Percentiles rank a stretch among this genome's conserved stretches.
phyloP scores from a whole-genome alignment of 2,329 filamentous ascomycete species.

The Macrophomina tecta region DNA sequence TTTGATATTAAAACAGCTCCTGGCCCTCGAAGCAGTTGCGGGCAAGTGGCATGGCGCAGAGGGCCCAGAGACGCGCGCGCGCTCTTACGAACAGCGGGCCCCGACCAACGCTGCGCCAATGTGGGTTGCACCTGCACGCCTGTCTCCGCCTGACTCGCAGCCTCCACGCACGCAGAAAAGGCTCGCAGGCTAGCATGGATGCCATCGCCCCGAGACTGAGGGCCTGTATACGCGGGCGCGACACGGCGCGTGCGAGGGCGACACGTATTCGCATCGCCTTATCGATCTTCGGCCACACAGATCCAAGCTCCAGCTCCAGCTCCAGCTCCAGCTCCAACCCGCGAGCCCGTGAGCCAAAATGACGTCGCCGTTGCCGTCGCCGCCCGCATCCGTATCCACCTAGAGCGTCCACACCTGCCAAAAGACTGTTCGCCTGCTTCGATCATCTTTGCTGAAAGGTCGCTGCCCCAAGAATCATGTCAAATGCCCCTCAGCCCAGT shows the following conservation, averaged over 20 bases:
- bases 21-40: not conserved
- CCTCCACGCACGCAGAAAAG: not conserved
- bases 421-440: not conserved
- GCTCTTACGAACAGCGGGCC: not conserved
- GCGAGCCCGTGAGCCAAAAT: not conserved
- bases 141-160: not conserved
- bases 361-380: not conserved
- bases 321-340: too few relatives aligned
- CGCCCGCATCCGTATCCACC: not conserved
- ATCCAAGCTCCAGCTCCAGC: too few relatives aligned
- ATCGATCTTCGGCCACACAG: not conserved
- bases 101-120: not conserved
- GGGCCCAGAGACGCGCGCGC: not conserved
- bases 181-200: not conserved
- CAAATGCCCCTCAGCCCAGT: not conserved
- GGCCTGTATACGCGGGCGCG: not conserved
- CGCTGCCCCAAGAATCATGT: not conserved
- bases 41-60: not conserved
- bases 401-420: not conserved
- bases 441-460: too few relatives aligned
- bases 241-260: not conserved
- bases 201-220: not conserved
- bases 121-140: not conserved
- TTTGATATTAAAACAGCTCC: not conserved
- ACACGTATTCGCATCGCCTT: conserved; percentile 3